Base-by-base conservation (phyloP, 805 yeast genomes). In the Pichia paraexigua region DNA sequence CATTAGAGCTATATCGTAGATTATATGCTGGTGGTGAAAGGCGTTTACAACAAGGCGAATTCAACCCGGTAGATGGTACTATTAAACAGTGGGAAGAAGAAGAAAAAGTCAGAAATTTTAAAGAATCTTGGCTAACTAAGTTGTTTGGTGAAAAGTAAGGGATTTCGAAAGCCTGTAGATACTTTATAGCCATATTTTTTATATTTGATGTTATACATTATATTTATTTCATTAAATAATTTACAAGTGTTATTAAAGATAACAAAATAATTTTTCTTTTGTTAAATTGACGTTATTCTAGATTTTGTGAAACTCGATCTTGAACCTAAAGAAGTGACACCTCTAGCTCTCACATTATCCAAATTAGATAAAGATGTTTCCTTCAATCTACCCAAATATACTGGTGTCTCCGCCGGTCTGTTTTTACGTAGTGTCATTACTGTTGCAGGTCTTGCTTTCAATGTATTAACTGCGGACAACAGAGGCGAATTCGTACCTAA, bases 41-140 rank as follows among this genome's bases (percentile, higher is more conserved):
- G 53, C 67, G 69, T 32, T 65, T 67, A 3, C 81, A 77, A 56
- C 61, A 69, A 42, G 82, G 82, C 12, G 77, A 71, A 43, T 64
- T 66, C 53, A 60, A 65, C 46, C 71, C 74, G 1, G 63, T 63
- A 1, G 79, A 75, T 47, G 79, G 79, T 0, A 66, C 74, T 1
- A 61, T 75, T 6, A 61, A 75, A n/a, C 60, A 71, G 46, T 77
- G 74, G 60, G 60, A 66, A 13, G 74, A 71, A 17, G 71, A 69
- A 43, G 82, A 77, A 56, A 69, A 63, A 50, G 52, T 58, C 17
- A 65, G 66, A 47, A 60, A 63, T 11, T 77, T 75, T 52, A 56
- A 60, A 37, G 58, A 67, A 30, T 63, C 72, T 27, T 69, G 73
- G 73, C 42, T 71, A 21, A 72, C 76, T 1, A 58, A 62, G 51